A percentile compares a stretch with the other conserved stretches of the same genome.
Conservation (phyloP, 139 green algal species). For the Chlamydomonas sp. region DNA sequence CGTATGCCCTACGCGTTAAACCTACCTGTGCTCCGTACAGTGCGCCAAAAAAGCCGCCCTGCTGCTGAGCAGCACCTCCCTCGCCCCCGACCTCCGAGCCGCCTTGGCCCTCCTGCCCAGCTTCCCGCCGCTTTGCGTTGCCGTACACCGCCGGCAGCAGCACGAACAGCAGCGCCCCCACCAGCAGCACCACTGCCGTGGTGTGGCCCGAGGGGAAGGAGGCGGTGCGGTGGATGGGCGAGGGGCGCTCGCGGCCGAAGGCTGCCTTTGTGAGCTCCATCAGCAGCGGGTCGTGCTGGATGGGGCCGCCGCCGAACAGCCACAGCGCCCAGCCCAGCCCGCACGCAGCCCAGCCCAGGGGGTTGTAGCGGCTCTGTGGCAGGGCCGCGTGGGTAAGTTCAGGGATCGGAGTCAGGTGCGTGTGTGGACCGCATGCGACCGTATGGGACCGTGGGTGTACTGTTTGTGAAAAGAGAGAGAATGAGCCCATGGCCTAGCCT, state of each 20-base stretch:
- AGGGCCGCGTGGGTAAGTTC: too few species aligned
- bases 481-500: too few species aligned
- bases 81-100: neutral
- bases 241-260: constrained; percentile 25
- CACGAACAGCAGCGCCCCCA: constrained; percentile 31
- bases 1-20: too few species aligned
- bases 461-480: too few species aligned
- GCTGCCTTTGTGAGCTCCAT: constrained; percentile 9
- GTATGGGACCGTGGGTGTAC: too few species aligned
- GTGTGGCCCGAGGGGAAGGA: constrained; percentile 44
- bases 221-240: constrained; percentile 15
- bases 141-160: constrained; percentile 38
- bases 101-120: neutral
- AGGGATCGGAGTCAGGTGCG: neutral
- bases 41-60: too few species aligned
- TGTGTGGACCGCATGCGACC: too few species aligned
- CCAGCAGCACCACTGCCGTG: neutral
- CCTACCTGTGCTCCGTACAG: too few species aligned
- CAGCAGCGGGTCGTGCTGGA: constrained; percentile 29
- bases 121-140: neutral
- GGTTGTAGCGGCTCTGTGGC: neutral
- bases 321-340: neutral
- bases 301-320: constrained; percentile 11
- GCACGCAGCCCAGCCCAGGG: neutral
- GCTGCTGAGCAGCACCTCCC: neutral